Evolutionary conservation across 345 rosid genomes (phyloP), one percentile per base, ranked within the genome.

Genomic region (Luvunga scandens): DNA sequence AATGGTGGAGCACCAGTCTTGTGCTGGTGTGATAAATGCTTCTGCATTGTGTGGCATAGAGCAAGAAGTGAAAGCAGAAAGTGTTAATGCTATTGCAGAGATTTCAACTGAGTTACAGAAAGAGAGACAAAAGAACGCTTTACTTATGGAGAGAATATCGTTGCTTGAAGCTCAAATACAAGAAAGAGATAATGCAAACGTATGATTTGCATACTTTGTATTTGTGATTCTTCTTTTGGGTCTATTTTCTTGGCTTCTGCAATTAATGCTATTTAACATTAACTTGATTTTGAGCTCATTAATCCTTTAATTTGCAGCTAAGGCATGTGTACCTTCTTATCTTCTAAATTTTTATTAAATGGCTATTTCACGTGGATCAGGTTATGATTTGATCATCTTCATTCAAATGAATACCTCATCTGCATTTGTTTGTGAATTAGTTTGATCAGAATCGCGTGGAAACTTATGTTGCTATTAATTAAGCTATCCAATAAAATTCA

Each of bases 121-220:
- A 42, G 91, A 89, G 79, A 88, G 82, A 61, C 83, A 77, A 38
- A 89, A 81, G 78, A 89, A 89, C 81, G 84, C 85, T 2, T 81
- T 80, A 77, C 89, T 89, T 30, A 57, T 81, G 87, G 81, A 87
- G 83, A 87, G 87, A 78, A 86, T 89, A 83, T 85, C 87, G 61
- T 77, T 66, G 6, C 91, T 89, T 66, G 91, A 89, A 81, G 86
- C 91, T 60, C 86, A 79, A 66, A 77, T 84, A 63, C 86, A 81
- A 55, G 82, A 72, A 33, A 83, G 82, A 65, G 69, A 82, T 33
- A 72, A 83, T 75, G 73, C 55, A 59, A 78, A 77, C 72, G 89
- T 83, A 87, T 28, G 82, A 48, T 74, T 45, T 72, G 34, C 68
- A 68, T 50, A 27, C 22, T 69, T 56, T 64, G 38, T 71, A 30